A percentile compares a stretch with the other conserved stretches of the same genome.
These are phyloP conservation scores for Pichia pseudocactophila DNA, from an alignment of 805 yeast genomes.

Conservation along the genomic window DNA sequence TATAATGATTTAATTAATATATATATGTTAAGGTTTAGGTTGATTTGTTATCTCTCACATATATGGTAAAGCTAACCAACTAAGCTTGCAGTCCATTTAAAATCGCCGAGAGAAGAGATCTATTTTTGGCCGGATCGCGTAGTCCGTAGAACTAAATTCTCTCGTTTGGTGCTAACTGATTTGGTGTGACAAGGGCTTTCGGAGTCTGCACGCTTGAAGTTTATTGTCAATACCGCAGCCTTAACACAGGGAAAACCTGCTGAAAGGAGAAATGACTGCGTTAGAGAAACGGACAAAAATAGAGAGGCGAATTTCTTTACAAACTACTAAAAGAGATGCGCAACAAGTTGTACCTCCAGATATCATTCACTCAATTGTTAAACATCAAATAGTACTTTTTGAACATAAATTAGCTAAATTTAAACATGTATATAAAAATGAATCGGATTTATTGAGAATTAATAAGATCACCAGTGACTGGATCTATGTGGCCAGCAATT, in stretches of 20 bases:
- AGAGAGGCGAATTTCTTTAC: slow-evolving; percentile 3
- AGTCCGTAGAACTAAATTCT: no score
- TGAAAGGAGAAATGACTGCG: not conserved
- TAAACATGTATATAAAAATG: slow-evolving; percentile 1
- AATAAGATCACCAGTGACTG: slow-evolving; percentile 6
- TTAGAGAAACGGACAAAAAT: not conserved
- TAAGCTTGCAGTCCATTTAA: no score
- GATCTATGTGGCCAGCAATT: slow-evolving; percentile 8
- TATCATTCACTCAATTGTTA: not conserved
- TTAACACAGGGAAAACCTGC: no score
- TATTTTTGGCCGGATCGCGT: no score
- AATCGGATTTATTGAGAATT: not conserved
- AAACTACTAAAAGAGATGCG: not conserved
- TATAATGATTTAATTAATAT: not conserved
- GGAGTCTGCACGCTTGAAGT: no score
- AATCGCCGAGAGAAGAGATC: no score
- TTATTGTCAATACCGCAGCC: no score
- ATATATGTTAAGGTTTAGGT: no score
- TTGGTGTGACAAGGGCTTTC: no score
- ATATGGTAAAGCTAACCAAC: no score
- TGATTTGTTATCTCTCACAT: no score
- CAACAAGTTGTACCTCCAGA: not conserved
- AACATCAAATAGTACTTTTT: slow-evolving; percentile 2
- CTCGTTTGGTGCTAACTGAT: no score
- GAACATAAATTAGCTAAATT: not conserved